Conservation (phyloP, 768 basidiomycete species). For the Dictyophora rubrovolvata region DNA sequence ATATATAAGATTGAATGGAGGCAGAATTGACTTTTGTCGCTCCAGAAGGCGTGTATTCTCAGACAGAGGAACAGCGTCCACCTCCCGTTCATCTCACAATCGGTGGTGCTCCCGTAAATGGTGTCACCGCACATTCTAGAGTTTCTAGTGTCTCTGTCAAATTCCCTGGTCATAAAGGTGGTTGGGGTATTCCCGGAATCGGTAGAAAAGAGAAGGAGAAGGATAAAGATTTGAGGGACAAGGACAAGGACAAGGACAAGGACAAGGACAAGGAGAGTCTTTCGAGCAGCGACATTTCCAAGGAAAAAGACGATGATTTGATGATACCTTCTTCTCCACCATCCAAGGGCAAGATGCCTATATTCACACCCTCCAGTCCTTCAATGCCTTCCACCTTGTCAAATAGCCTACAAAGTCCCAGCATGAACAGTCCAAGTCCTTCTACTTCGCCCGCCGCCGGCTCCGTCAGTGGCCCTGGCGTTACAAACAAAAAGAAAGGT, state of each 20-base stretch:
- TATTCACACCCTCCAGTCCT: not conserved
- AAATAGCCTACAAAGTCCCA: not conserved
- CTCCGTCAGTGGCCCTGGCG: not conserved
- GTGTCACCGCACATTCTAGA: conserved; percentile 41
- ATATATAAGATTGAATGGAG: conserved; percentile 49
- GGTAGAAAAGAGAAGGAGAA: conserved; percentile 21
- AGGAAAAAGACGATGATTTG: conserved; percentile 32
- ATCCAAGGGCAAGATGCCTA: conserved; percentile 12
- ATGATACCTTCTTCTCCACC: conserved; percentile 25
- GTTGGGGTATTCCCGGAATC: conserved; percentile 58
- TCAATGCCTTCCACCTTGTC: not conserved
- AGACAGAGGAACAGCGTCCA: conserved; percentile 79
- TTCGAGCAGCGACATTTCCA: conserved; percentile 74
- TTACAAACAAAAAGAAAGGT: conserved; percentile 50
- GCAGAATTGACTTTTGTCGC: conserved; percentile 79
- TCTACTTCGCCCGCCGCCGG: not conserved
- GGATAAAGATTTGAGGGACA: conserved; percentile 35
- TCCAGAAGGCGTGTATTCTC: conserved; percentile 82
- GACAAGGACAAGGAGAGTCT: conserved; percentile 53
- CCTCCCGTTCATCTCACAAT: conserved; percentile 31
- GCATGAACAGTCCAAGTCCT: not conserved
- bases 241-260: conserved; percentile 26
- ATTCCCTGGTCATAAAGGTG: conserved; percentile 52
- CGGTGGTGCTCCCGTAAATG: conserved; percentile 18
- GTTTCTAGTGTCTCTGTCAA: conserved; percentile 53